These are phyloP conservation scores for Pseudocercospora fuligena DNA, from an alignment of 2,329 filamentous ascomycete genomes.

Conservation along the genomic window DNA sequence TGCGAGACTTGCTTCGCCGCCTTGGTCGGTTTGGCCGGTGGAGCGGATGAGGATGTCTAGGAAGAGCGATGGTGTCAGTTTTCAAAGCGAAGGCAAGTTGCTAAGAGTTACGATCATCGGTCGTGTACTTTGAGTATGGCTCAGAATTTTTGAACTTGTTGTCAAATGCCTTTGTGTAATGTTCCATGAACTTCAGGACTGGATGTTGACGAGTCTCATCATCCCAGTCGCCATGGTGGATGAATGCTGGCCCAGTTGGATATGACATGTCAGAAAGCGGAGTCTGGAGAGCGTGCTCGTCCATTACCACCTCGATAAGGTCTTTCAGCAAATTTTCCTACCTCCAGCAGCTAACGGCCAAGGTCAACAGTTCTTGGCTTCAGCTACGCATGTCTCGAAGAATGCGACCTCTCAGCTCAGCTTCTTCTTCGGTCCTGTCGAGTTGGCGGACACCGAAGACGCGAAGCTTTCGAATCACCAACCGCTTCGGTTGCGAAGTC, in stretches of 20 bases:
- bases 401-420: background rate
- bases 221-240: constrained; percentile 31
- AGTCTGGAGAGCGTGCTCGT: background rate
- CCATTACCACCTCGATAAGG: background rate
- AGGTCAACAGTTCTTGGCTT: background rate
- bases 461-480: background rate
- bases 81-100: too few relatives aligned
- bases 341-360: background rate
- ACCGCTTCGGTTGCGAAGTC: background rate
- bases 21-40: constrained; percentile 30
- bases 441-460: background rate
- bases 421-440: background rate
- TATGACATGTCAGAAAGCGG: constrained; percentile 28
- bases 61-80: too few relatives aligned
- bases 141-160: constrained; percentile 23
- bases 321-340: background rate
- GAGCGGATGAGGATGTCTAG: constrained; percentile 13
- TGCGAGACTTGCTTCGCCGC: constrained; percentile 30
- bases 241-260: constrained; percentile 31
- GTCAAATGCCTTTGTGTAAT: constrained; percentile 27
- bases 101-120: background rate
- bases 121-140: background rate
- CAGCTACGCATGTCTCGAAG: background rate
- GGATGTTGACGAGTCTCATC: constrained; percentile 33
- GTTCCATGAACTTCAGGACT: constrained; percentile 35